These are phyloP conservation scores for Smallanthus sonchifolius DNA, from an alignment of 129 eudicot species.

Conservation along the genomic window DNA sequence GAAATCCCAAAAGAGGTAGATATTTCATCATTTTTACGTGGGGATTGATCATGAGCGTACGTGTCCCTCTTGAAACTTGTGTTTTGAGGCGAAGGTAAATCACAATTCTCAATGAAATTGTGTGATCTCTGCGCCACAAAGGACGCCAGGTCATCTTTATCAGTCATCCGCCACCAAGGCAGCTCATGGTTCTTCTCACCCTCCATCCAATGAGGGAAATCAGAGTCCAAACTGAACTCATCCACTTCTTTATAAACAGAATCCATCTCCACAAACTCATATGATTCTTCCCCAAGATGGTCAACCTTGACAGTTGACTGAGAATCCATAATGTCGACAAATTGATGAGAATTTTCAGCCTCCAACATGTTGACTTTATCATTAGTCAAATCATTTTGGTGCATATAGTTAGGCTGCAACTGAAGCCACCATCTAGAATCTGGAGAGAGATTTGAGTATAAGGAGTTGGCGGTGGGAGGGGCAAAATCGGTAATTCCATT, in stretches of 20 bases:
- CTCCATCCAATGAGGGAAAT: conserved; percentile 53
- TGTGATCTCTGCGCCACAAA: conserved; percentile 71
- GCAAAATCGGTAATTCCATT: conserved; percentile 30
- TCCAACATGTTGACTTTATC: conserved; percentile 37
- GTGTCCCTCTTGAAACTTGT: conserved; percentile 29
- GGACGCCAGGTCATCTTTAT: conserved; percentile 67
- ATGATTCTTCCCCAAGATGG: conserved; percentile 33
- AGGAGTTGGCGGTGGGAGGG: conserved; percentile 39
- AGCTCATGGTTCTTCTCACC: conserved; percentile 39
- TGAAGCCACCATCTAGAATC: conserved; percentile 92
- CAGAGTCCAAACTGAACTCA: conserved; percentile 46
- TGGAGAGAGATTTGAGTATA: conserved; percentile 52
- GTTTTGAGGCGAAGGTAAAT: conserved; percentile 73
- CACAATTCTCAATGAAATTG: conserved; percentile 72
- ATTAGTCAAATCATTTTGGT: conserved; percentile 35
- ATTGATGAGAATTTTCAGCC: conserved; percentile 28
- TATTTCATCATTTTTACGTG: conserved; percentile 21
- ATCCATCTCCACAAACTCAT: conserved; percentile 52
- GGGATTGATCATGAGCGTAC: conserved; percentile 12
- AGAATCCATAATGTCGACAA: conserved; percentile 36
- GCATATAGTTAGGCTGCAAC: conserved; percentile 49
- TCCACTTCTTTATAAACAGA: conserved; percentile 33
- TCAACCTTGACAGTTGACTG: conserved; percentile 38
- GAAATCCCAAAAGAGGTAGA: conserved; percentile 15
- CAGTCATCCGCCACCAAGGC: conserved; percentile 94